Evolutionary conservation across 768 basidiomycete species (phyloP), one percentile per base, ranked within the genome.

Genomic region (Chlorophyllum brunneum): DNA sequence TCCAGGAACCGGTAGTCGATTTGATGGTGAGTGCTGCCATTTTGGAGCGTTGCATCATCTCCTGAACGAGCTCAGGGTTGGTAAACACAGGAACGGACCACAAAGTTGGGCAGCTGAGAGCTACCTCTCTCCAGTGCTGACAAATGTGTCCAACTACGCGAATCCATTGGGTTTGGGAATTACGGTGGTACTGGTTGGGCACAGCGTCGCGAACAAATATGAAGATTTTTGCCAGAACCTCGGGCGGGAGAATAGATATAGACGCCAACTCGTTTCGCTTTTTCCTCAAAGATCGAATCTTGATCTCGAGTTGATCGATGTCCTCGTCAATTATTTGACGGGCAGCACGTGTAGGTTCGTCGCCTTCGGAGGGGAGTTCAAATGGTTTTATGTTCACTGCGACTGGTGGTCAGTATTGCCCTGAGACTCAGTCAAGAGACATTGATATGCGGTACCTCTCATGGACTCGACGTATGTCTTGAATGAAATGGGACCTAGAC

Each of bases 31-130:
- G 61, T 27, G 68, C 64, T 13, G 68, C 69, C 61, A 62, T 69
- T 57, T 75, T 77, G 2, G 78, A 80, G 18, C 77, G 67, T 30
- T 58, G 61, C 22, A 80, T 54, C 66, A 79, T 72, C 57, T 73
- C 74, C 48, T 70, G 64, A 15, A 67, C 68, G 70, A 72, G 74
- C 26, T 54, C 57, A 7, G 63, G 65, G 22, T 63, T 65, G 8
- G 56, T 58, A 33, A 74, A 69, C 2, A 67, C 58, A 20, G 70
- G 62, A 39, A 59, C 60, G 15, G 67, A 66, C 77, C 78, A 80
- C 33, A 79, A 65, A 10, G 48, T 58, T 1, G 76, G 69, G 48
- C 66, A 71, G 39, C 58, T 65, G 11, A 79, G 52, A 4, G 76
- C 74, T 3, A 77, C 68, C 0, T 67, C 55, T 22, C 78, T 71